Conservation (phyloP, 1,139 yeast species). For the Kodamaea ohmeri region DNA sequence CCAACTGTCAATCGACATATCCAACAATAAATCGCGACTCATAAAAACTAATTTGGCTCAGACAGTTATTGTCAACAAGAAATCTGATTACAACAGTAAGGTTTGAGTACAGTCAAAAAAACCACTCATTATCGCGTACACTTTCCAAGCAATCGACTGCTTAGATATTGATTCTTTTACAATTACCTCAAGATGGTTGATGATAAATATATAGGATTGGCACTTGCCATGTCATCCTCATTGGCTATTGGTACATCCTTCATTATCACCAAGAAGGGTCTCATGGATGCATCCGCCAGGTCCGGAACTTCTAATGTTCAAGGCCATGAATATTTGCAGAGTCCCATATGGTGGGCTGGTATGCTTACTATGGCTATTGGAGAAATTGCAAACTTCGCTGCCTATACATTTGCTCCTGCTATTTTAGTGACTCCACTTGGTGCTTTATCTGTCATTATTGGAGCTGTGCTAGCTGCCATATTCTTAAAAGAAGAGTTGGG, state of each 20-base stretch:
- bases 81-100: too few relatives aligned
- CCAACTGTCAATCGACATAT: conserved; percentile 2
- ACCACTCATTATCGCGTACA: too few relatives aligned
- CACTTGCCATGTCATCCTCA: conserved; percentile 83
- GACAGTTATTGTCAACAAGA: too few relatives aligned
- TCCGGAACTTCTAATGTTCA: conserved; percentile 64
- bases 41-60: too few relatives aligned
- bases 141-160: too few relatives aligned
- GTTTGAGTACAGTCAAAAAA: too few relatives aligned
- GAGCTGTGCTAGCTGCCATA: conserved; percentile 84
- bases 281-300: conserved; percentile 65
- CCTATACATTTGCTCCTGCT: conserved; percentile 94
- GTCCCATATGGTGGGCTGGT: conserved; percentile 96
- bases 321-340: conserved; percentile 70
- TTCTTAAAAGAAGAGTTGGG: conserved; percentile 87
- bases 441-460: conserved; percentile 85
- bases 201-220: conserved; percentile 87
- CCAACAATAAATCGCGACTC: not conserved
- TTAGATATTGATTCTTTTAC: too few relatives aligned
- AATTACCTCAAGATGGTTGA: conserved; percentile 40
- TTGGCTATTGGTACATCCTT: conserved; percentile 89
- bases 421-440: conserved; percentile 90
- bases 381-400: conserved; percentile 90
- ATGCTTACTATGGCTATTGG: conserved; percentile 90
- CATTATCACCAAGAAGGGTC: conserved; percentile 85